Percentiles rank a stretch among this genome's conserved stretches.
Evolutionary conservation across 768 basidiomycete genomes (phyloP).

Genomic region (Rhodosporidiobolus odoratus): DNA sequence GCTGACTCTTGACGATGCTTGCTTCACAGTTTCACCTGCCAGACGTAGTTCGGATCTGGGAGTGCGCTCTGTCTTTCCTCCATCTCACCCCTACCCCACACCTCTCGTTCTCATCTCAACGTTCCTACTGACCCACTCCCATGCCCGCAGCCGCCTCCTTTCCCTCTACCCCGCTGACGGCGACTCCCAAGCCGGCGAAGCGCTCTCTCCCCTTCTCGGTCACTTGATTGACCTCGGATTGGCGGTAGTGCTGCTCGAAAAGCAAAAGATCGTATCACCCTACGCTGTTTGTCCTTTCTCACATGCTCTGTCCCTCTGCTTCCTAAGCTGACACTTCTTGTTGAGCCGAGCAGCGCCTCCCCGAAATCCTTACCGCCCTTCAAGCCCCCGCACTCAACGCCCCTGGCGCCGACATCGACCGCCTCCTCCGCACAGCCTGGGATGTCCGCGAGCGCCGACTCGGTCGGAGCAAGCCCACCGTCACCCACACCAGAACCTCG

Average conservation of each 20-base stretch:
- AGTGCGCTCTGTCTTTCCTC: not conserved
- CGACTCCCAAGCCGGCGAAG: not conserved
- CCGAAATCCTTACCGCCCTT: conserved; percentile 15
- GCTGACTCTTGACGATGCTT: not conserved
- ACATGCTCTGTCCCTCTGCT: not conserved
- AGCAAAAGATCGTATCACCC: conserved; percentile 21
- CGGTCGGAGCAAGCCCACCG: conserved; percentile 3
- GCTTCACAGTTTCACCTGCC: conserved; percentile 24
- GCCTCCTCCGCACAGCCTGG: conserved; percentile 26
- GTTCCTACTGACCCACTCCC: not conserved
- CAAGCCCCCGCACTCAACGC: conserved; percentile 18
- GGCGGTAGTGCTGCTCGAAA: conserved; percentile 24
- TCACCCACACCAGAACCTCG: not conserved
- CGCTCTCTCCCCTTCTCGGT: conserved; percentile 31
- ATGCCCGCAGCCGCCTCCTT: conserved; percentile 20
- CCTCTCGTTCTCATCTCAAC: too few relatives aligned
- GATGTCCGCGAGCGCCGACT: conserved; percentile 30
- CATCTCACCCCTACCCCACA: not conserved
- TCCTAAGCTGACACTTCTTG: not conserved
- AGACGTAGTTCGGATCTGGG: conserved; percentile 34
- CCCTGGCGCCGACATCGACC: conserved; percentile 23
- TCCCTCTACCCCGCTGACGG: conserved; percentile 18
- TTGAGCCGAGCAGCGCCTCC: conserved; percentile 21
- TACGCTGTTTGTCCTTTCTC: conserved; percentile 6
- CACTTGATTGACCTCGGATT: conserved; percentile 35